Percentiles rank a stretch among this genome's conserved stretches.
These are phyloP conservation scores for Solanum sejunctum DNA, from an alignment of 257 asterid species.

Conservation along the genomic window DNA sequence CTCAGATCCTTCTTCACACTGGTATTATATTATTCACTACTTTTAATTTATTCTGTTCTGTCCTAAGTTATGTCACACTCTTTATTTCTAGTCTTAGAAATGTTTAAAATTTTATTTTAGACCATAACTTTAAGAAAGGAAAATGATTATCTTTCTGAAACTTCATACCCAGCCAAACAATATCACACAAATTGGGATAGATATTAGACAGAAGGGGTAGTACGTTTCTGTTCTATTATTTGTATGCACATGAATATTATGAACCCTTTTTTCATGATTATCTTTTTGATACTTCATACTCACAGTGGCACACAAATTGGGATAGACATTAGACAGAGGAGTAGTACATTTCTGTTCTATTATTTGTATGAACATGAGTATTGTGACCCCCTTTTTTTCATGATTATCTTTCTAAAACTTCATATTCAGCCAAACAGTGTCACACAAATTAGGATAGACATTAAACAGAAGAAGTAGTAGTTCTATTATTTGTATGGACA, in stretches of 20 bases:
- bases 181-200: background rate
- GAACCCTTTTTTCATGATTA: too few relatives aligned
- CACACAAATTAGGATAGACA: too few relatives aligned
- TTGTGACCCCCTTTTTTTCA: too few relatives aligned
- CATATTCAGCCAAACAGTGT: background rate
- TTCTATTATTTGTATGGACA: background rate
- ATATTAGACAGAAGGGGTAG: background rate
- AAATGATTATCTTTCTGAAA: background rate
- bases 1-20: slow-evolving; percentile 75
- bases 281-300: too few relatives aligned
- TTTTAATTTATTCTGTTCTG: background rate
- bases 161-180: background rate
- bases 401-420: too few relatives aligned
- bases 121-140: background rate
- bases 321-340: too few relatives aligned
- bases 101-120: background rate
- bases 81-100: background rate
- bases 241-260: too few relatives aligned
- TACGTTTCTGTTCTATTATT: background rate
- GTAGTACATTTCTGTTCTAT: too few relatives aligned
- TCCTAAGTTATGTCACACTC: background rate
- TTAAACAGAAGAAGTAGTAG: too few relatives aligned
- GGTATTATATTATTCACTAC: slow-evolving; percentile 3
- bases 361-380: too few relatives aligned
- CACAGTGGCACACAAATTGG: too few relatives aligned